Evolutionary conservation across 78 protist species (phyloP).

Genomic region (Mantamonas sphyraenae): DNA sequence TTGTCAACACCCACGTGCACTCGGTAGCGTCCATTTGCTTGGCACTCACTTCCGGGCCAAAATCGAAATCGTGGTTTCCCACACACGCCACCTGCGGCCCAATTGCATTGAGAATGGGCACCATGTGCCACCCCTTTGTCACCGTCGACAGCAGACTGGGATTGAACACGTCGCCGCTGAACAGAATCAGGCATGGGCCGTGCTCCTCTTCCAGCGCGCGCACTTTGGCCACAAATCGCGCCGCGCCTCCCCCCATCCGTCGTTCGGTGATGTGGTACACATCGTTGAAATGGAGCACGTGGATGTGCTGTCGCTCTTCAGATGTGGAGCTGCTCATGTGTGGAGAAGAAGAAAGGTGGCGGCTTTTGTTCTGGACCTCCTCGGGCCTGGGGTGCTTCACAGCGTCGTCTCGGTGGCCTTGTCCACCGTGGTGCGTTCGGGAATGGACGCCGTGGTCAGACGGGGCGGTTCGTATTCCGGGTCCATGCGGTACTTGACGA

Average conservation of each 20-base stretch:
- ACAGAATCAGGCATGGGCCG: background rate
- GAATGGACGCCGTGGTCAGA: no score
- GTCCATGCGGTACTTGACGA: no score
- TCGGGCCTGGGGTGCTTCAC: no score
- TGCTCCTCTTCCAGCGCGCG: background rate
- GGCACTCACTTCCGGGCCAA: conserved; percentile 17
- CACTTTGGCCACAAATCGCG: conserved; percentile 1
- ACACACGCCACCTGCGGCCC: background rate
- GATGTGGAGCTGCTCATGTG: no score
- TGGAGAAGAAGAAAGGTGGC: no score
- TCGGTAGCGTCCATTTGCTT: background rate
- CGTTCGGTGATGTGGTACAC: conserved; percentile 15
- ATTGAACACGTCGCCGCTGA: conserved; percentile 24
- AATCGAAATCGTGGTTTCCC: conserved; percentile 63
- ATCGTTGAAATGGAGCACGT: conserved; percentile 32
- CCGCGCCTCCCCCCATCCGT: conserved; percentile 17
- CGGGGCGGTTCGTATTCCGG: no score
- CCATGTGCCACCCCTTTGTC: conserved; percentile 48
- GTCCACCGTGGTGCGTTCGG: no score
- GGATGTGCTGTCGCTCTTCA: no score
- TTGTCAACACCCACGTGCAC: conserved; percentile 37
- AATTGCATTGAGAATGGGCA: conserved; percentile 18
- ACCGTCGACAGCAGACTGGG: conserved; percentile 16
- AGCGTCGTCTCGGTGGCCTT: no score
- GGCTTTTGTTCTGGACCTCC: no score